Conservation (phyloP, 1,139 yeast genomes). For the Geotrichum restrictum region DNA sequence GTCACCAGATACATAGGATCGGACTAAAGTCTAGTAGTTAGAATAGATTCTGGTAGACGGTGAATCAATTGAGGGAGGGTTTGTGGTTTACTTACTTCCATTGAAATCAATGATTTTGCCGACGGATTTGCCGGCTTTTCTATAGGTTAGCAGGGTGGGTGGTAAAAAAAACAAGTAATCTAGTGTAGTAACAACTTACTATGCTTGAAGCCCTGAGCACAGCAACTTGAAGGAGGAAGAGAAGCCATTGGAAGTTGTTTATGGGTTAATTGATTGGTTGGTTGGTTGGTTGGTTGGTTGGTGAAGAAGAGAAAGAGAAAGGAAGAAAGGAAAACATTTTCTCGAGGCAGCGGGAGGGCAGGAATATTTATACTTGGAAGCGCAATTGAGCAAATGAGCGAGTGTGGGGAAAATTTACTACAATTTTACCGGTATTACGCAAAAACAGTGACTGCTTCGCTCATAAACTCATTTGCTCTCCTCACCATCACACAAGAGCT, state of each 20-base stretch:
- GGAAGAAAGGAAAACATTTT: neutral
- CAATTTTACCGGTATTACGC: no score
- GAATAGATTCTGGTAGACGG: no score
- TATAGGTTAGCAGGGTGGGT: conserved; percentile 19
- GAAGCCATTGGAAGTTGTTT: conserved; percentile 32
- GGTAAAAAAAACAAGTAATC: neutral
- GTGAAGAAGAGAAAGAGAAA: neutral
- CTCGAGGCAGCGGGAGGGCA: neutral
- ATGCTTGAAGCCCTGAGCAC: conserved; percentile 32
- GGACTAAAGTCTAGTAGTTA: conserved; percentile 13
- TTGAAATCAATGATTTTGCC: conserved; percentile 23
- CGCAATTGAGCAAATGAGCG: no score
- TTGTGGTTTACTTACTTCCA: conserved; percentile 19
- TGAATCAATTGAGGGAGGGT: no score
- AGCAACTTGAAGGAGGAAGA: conserved; percentile 32
- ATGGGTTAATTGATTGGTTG: neutral
- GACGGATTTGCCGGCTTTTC: conserved; percentile 23
- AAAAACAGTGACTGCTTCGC: no score
- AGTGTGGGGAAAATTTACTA: no score
- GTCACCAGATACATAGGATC: conserved; percentile 26
- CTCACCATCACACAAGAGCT: no score
- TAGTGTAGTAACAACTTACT: conserved; percentile 18
- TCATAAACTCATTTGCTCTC: no score
- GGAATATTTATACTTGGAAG: no score
- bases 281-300: neutral